Evolutionary conservation across 139 green algal genomes (phyloP).

Genomic region (Picochlorum sp.): DNA sequence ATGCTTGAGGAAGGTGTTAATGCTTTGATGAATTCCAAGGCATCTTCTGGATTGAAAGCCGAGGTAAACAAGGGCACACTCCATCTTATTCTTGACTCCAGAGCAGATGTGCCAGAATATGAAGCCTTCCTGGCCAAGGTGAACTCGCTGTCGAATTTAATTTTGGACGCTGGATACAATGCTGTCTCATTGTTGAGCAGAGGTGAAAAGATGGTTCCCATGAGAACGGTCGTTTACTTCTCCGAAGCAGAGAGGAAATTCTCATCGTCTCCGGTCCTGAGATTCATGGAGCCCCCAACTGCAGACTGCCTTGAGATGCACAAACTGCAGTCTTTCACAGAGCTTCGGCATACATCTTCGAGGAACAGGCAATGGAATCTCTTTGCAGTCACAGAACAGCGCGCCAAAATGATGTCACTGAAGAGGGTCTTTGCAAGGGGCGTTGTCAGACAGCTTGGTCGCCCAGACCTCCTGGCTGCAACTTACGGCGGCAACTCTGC

Average conservation of each 20-base stretch:
- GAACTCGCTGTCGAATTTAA: constrained; percentile 8
- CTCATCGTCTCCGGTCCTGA: constrained; percentile 35
- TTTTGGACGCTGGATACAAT: constrained; percentile 25
- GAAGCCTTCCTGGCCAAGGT: constrained; percentile 24
- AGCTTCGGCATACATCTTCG: constrained; percentile 49
- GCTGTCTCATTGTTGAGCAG: constrained; percentile 36
- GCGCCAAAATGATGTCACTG: constrained; percentile 38
- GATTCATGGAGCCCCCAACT: constrained; percentile 43
- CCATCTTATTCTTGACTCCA: constrained; percentile 32
- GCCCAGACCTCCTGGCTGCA: constrained; percentile 51
- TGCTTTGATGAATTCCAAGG: constrained; percentile 10
- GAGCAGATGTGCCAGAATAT: too few species aligned
- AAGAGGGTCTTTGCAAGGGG: constrained; percentile 76
- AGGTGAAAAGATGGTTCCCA: constrained; percentile 30
- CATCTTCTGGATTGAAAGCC: constrained; percentile 15
- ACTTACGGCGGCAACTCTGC: constrained; percentile 53
- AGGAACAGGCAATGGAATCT: constrained; percentile 88
- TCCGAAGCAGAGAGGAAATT: constrained; percentile 15
- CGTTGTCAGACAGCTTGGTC: constrained; percentile 56
- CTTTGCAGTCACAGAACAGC: constrained; percentile 60
- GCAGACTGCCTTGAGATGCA: constrained; percentile 73
- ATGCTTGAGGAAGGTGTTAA: constrained; percentile 27
- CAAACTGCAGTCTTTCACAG: constrained; percentile 35
- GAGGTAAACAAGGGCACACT: constrained; percentile 29
- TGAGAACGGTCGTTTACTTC: constrained; percentile 42